Base-by-base conservation (phyloP, 2,329 filamentous ascomycete species). In the Grosmannia serpens region DNA sequence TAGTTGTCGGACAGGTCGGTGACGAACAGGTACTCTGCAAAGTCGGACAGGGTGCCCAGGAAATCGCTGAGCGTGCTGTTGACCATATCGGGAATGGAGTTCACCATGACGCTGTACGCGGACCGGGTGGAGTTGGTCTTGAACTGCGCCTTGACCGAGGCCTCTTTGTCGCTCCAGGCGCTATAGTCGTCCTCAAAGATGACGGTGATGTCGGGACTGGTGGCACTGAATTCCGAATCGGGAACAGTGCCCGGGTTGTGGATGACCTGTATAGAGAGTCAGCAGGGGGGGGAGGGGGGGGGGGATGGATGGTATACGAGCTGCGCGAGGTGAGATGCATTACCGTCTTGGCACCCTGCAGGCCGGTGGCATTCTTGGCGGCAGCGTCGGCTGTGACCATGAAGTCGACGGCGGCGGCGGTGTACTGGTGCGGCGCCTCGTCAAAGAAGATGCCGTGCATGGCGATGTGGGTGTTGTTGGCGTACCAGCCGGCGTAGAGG, bases 401-500 rank as follows among this genome's bases (percentile, higher is more conserved):
- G 17, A 51, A 59, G 5, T 55, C 38, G 11, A 59, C 57, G 10
- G 57, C 57, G 4, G 22, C 33, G 13, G 52, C 29, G 7, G 53
- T 52, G 33, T 59, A 59, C 44, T 59, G 4, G 35, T 59, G 57
- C 22, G 57, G 57, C 46, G 53, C 44, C 47, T 59, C 57, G 47
- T 59, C 57, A 26, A 59, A 56, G 33, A 59, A 59, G 33, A 59
- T 59, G 31, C 57, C 57, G n/a, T 59, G 57, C 57, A 59, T 59
- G 20, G 52, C 46, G 17, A 59, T 22, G 24, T 26, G 20, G n/a
- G 17, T 44, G 6, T 41, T 29, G 27, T 54, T 54, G 15, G 24
- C 9, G 31, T 46, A 47, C 57, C 57, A 59, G 9, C 33, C 53
- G 8, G 57, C 22, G 22, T 59, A 59, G 11, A 33, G 55, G 17